Conservation (phyloP, 2,329 filamentous ascomycete species). For the Fusarium bulbicola region DNA sequence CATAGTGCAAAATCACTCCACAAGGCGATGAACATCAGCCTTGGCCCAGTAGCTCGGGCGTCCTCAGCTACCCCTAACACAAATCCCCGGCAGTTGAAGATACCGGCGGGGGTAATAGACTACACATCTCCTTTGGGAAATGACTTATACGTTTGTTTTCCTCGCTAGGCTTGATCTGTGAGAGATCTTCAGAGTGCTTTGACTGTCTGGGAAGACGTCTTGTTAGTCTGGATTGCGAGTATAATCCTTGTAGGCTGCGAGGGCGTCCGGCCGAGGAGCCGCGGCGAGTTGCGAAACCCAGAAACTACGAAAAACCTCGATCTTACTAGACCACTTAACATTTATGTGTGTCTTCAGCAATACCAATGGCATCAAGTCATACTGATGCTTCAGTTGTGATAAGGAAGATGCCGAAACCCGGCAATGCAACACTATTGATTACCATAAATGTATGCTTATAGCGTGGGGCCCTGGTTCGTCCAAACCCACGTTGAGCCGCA, state of each 20-base stretch:
- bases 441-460: conserved; percentile 32
- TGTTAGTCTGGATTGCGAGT: conserved; percentile 35
- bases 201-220: conserved; percentile 5
- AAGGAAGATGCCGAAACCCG: no score
- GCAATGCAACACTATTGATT: conserved; percentile 16
- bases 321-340: no score
- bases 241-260: conserved; percentile 2
- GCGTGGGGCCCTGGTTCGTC: conserved; percentile 19
- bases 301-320: no score
- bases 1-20: neutral
- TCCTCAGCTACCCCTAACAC: neutral
- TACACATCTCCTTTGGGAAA: neutral
- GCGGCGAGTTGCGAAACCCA: neutral
- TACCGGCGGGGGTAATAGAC: neutral
- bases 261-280: neutral
- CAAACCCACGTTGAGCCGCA: conserved; percentile 6
- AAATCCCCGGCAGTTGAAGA: conserved; percentile 1
- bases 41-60: neutral
- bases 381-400: neutral
- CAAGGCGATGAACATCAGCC: neutral
- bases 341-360: neutral
- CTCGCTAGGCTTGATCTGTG: conserved; percentile 1
- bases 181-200: conserved; percentile 17
- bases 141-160: neutral
- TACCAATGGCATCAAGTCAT: neutral